Evolutionary conservation across 1,139 yeast species (phyloP), one percentile per base, ranked within the genome.

Genomic region (Pichia sorboxylosa): DNA sequence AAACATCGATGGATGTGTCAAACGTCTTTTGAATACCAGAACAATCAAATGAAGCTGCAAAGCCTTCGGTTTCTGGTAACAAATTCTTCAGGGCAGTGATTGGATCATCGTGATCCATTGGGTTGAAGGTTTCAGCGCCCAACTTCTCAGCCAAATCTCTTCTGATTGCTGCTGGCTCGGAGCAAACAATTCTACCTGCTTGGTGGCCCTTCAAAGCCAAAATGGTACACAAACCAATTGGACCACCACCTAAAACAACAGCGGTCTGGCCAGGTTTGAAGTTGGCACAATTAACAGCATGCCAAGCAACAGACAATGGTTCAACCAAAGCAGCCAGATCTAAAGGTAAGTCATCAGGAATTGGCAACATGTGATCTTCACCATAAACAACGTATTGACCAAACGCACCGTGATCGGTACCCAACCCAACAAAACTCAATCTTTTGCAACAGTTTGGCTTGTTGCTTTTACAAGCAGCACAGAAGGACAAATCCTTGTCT

Each of bases 301-400:
- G 78, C 73, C 74, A 70, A 10, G 73, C 68, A 15, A 71, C 78
- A 1, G 74, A 55, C 24, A 71, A 51, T 6, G 78, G 77, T 48
- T 71, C 75, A 27, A 67, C 61, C 36, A 71, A 51, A 3, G 78
- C 77, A 21, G 72, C 76, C 18, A 66, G 59, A 38, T 69, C 73
- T 33, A 66, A 43, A 17, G 74, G 72, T 27, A 71, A 54, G 29
- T 54, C 46, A 34, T 62, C 61, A 21, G 73, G 69, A 18, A 70
- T 58, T 39, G 62, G 63, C 29, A 66, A 52, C 20, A 65, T 57
- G 42, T 69, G 72, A 15, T 58, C 52, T 28, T 62, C 64, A 24
- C 68, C 66, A 24, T 67, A 60, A 24, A 68, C 69, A 28, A 57
- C 46, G 41, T 45, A 45, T 46, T 59, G 57, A 39, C 34, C 71